phyloP scores from a whole-genome alignment of 2,329 filamentous ascomycete genomes.

The Microthyrium microscopicum region DNA sequence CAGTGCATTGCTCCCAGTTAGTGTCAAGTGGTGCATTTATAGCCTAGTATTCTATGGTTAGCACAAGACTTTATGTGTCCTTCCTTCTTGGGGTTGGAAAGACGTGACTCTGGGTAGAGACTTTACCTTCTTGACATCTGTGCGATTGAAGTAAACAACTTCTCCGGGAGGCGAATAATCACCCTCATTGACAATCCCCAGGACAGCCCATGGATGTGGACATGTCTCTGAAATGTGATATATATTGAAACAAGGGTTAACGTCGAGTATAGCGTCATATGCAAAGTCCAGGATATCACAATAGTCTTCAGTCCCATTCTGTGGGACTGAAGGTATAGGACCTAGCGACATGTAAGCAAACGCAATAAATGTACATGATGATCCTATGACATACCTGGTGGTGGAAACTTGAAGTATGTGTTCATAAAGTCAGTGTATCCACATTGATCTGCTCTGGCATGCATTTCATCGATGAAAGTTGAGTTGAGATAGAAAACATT shows the following conservation, averaged over 20 bases:
- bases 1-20: slow-evolving; percentile 26
- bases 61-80: no score
- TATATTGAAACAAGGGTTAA: slow-evolving; percentile 35
- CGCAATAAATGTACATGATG: no score
- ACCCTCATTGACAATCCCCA: slow-evolving; percentile 21
- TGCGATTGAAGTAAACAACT: slow-evolving; percentile 32
- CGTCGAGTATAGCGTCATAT: slow-evolving; percentile 21
- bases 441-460: slow-evolving; percentile 18
- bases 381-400: slow-evolving; percentile 10
- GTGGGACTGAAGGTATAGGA: slow-evolving; percentile 5
- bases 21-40: slow-evolving; percentile 29
- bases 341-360: no score
- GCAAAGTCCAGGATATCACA: slow-evolving; percentile 26
- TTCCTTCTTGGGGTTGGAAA: no score
- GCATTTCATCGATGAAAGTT: slow-evolving; percentile 21
- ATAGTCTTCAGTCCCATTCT: slow-evolving; percentile 11
- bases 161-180: slow-evolving; percentile 24
- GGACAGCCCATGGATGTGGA: slow-evolving; percentile 22
- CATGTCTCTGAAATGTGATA: slow-evolving; percentile 27
- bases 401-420: slow-evolving; percentile 29
- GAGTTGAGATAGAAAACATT: slow-evolving; percentile 27
- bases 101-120: no score
- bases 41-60: no score
- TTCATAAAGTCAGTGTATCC: slow-evolving; percentile 22
- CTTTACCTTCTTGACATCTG: slow-evolving; percentile 34